Conservation (phyloP, 768 basidiomycete species). For the Dioszegia hungarica region DNA sequence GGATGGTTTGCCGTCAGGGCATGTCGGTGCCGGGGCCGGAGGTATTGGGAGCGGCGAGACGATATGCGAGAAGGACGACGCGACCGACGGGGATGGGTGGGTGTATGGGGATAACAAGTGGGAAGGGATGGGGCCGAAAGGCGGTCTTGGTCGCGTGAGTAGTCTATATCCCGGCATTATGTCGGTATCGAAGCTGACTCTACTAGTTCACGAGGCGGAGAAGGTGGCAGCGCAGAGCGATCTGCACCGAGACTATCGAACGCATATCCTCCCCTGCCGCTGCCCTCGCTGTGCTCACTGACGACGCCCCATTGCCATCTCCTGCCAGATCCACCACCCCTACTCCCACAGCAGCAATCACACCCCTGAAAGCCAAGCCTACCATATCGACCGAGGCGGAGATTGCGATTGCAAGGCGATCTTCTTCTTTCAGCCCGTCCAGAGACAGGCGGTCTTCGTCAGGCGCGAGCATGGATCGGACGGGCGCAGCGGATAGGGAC, state of each 20-base stretch:
- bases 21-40: not conserved
- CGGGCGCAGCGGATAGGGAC: not conserved
- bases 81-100: constrained; percentile 85
- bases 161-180: not conserved
- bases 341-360: not conserved
- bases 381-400: not conserved
- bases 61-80: constrained; percentile 32
- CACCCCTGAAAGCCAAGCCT: not conserved
- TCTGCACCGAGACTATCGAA: constrained; percentile 68
- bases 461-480: not conserved
- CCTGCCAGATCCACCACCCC: too few species aligned
- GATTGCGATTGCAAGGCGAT: not conserved
- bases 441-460: constrained; percentile 2
- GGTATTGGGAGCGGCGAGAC: constrained; percentile 8
- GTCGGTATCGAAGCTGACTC: not conserved
- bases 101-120: constrained; percentile 93
- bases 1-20: not conserved
- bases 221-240: constrained; percentile 79
- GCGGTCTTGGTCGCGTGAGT: constrained; percentile 72
- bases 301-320: not conserved
- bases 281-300: not conserved
- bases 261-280: constrained; percentile 17
- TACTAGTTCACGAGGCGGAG: constrained; percentile 73
- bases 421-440: not conserved
- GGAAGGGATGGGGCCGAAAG: constrained; percentile 69